Conservation (phyloP, 306 rosid genomes). For the Lupinus albus region DNA sequence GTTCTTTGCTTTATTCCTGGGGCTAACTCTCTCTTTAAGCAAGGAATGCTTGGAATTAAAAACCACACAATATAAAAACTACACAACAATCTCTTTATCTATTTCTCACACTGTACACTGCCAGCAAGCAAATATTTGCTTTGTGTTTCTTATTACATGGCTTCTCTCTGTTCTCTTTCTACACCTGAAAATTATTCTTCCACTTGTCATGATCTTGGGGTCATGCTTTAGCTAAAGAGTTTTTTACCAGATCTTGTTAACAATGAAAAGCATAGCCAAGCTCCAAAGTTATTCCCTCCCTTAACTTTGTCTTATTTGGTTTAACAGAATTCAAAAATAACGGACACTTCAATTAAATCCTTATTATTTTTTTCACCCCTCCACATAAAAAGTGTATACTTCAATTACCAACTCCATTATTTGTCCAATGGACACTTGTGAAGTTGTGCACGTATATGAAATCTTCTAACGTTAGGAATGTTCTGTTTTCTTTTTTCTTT, state of each 20-base stretch:
- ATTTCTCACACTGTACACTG: constrained; percentile 30
- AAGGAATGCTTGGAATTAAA: constrained; percentile 77
- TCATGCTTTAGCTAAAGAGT: constrained; percentile 58
- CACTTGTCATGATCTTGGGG: constrained; percentile 53
- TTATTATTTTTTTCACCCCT: constrained; percentile 39
- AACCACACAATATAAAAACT: constrained; percentile 43
- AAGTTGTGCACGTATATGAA: not conserved
- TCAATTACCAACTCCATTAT: too few relatives aligned
- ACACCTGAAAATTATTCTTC: constrained; percentile 32
- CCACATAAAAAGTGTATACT: too few relatives aligned
- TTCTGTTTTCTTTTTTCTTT: constrained; percentile 55
- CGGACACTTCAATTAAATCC: constrained; percentile 41
- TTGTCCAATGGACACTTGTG: not conserved
- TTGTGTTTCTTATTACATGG: constrained; percentile 3
- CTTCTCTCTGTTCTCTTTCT: constrained; percentile 31
- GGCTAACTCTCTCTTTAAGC: constrained; percentile 79
- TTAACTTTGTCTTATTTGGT: constrained; percentile 26
- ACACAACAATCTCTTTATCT: constrained; percentile 23
- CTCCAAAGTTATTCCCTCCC: constrained; percentile 50
- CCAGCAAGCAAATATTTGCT: constrained; percentile 34
- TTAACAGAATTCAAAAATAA: constrained; percentile 38
- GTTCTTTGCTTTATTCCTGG: constrained; percentile 77
- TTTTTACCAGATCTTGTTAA: constrained; percentile 62
- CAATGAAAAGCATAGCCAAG: constrained; percentile 81
- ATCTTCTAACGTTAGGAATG: constrained; percentile 66